Evolutionary conservation across 179 eudicot genomes (phyloP).

Genomic region (Heliamphora pulchella): DNA sequence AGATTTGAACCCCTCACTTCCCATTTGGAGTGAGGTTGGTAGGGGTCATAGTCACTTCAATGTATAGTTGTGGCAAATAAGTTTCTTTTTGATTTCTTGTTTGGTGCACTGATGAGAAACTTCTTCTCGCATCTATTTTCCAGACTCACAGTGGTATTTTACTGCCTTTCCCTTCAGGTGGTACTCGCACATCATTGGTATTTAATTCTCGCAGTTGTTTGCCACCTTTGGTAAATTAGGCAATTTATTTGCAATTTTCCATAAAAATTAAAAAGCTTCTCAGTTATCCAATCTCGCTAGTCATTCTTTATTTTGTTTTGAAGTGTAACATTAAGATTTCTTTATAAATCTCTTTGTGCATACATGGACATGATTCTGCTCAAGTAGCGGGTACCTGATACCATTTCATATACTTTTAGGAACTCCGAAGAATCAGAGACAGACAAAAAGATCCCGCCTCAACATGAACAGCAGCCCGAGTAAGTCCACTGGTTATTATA

Average conservation of each 20-base stretch:
- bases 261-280: slow-evolving; percentile 1
- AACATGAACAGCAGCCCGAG: slow-evolving; percentile 36
- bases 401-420: slow-evolving; percentile 25
- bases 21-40: too few species aligned
- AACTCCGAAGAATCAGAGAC: slow-evolving; percentile 27
- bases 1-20: too few species aligned
- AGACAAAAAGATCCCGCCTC: slow-evolving; percentile 25
- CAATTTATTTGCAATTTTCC: neutral
- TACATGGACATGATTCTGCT: neutral
- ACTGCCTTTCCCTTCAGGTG: too few species aligned
- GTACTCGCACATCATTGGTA: too few species aligned
- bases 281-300: neutral
- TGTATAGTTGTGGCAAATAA: too few species aligned
- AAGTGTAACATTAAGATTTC: neutral
- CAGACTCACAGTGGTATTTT: neutral
- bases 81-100: neutral
- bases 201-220: neutral
- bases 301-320: neutral
- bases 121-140: neutral
- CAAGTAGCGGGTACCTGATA: neutral
- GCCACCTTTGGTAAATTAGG: neutral
- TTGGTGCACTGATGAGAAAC: neutral
- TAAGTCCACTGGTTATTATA: slow-evolving; percentile 15
- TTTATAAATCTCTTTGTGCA: neutral
- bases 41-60: too few species aligned